These are phyloP conservation scores for Cercophora sp. DNA, from an alignment of 495 filamentous ascomycete species.

Conservation along the genomic window DNA sequence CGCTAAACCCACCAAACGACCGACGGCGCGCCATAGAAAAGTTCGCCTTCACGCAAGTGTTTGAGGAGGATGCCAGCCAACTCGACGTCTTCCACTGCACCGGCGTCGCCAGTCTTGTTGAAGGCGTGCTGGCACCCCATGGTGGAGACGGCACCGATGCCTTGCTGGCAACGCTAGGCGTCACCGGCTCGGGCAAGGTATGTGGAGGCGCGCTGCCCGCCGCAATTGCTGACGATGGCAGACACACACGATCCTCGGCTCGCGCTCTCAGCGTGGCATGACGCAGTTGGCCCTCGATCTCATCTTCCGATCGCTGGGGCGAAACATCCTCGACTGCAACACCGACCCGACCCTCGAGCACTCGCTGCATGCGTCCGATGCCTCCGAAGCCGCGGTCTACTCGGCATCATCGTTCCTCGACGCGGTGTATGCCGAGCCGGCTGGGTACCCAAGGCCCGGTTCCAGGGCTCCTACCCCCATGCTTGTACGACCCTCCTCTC, in stretches of 20 bases:
- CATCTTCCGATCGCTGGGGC: constrained; percentile 72
- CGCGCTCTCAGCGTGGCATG: constrained; percentile 76
- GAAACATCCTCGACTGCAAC: constrained; percentile 59
- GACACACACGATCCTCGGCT: constrained; percentile 97
- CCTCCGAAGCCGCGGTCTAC: constrained; percentile 79
- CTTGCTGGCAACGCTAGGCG: constrained; percentile 84
- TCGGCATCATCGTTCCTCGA: constrained; percentile 76
- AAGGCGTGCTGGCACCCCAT: constrained; percentile 66
- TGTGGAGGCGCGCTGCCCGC: constrained; percentile 23
- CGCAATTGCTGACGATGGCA: constrained; percentile 29
- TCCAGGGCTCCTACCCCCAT: constrained; percentile 80
- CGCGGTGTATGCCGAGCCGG: constrained; percentile 66
- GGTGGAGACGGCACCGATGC: constrained; percentile 82
- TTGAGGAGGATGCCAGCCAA: constrained; percentile 79
- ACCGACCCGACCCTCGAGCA: constrained; percentile 59
- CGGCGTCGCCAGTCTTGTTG: constrained; percentile 67
- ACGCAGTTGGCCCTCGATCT: constrained; percentile 90
- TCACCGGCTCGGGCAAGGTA: constrained; percentile 96
- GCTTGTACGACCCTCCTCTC: constrained; percentile 56
- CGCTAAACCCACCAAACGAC: constrained; percentile 77
- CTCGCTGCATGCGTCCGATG: constrained; percentile 69
- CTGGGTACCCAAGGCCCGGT: constrained; percentile 51
- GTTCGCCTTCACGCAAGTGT: constrained; percentile 91
- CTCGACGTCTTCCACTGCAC: constrained; percentile 84
- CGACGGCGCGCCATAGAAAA: constrained; percentile 84